Conservation (phyloP, 2,329 filamentous ascomycete species). For the Orbilia ellipsospora region DNA sequence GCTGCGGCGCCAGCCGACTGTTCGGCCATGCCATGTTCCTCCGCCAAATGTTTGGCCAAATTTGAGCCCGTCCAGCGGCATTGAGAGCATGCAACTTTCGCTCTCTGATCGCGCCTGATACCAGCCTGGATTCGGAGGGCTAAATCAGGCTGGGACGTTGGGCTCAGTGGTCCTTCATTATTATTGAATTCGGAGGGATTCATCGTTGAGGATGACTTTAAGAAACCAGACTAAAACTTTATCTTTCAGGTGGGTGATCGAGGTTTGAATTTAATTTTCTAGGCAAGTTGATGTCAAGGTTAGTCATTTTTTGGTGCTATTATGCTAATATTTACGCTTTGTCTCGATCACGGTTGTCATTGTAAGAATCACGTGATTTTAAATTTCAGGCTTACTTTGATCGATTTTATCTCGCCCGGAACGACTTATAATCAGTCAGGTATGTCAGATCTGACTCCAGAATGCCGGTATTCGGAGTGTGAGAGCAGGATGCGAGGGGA, state of each 20-base stretch:
- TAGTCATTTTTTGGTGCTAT: too few relatives aligned
- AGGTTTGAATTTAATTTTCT: too few relatives aligned
- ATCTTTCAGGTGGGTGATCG: too few relatives aligned
- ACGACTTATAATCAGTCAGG: background rate
- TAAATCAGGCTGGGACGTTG: conserved; percentile 16
- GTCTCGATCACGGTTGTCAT: background rate
- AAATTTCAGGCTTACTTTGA: background rate
- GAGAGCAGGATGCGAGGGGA: background rate
- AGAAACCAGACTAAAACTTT: too few relatives aligned
- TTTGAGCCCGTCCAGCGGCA: conserved; percentile 28
- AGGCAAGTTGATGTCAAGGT: too few relatives aligned
- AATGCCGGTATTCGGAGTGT: background rate
- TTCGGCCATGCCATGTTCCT: conserved; percentile 22
- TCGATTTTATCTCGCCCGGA: background rate
- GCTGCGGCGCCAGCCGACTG: conserved; percentile 1
- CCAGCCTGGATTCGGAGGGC: conserved; percentile 15
- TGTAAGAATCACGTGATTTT: background rate
- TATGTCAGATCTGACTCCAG: background rate
- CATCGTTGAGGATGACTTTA: too few relatives aligned
- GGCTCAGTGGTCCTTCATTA: conserved; percentile 5
- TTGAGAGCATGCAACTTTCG: conserved; percentile 15
- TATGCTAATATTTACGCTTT: too few relatives aligned
- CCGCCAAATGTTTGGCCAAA: conserved; percentile 23
- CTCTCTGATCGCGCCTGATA: conserved; percentile 13
- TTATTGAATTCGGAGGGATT: background rate